A percentile compares a stretch with the other conserved stretches of the same genome.
These are phyloP conservation scores for Colletotrichum tabaci DNA, from an alignment of 2,329 filamentous ascomycete species.

Conservation along the genomic window DNA sequence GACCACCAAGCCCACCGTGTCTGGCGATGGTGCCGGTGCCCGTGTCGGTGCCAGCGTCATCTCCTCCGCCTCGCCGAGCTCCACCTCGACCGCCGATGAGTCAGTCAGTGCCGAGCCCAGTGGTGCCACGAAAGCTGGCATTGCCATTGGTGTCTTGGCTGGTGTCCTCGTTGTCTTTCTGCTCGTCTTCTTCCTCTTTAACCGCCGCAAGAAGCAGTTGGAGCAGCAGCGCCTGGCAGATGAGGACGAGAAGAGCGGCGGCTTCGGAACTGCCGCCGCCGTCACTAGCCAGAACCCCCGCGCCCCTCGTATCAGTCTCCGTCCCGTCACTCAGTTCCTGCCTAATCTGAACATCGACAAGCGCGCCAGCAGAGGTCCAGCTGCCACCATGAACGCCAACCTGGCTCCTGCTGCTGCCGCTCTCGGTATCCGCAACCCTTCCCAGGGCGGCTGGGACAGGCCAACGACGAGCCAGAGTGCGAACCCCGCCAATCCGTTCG, in stretches of 20 bases:
- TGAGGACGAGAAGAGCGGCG: slow-evolving; percentile 76
- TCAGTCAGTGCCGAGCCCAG: slow-evolving; percentile 45
- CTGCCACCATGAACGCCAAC: slow-evolving; percentile 54
- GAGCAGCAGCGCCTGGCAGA: slow-evolving; percentile 60
- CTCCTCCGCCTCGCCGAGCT: slow-evolving; percentile 44
- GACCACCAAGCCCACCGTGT: slow-evolving; percentile 51
- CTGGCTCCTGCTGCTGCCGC: slow-evolving; percentile 51
- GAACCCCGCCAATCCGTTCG: slow-evolving; percentile 80
- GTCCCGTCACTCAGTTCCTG: slow-evolving; percentile 87
- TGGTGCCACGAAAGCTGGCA: slow-evolving; percentile 76
- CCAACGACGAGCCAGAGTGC: slow-evolving; percentile 61
- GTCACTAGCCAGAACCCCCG: slow-evolving; percentile 58
- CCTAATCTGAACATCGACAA: slow-evolving; percentile 73
- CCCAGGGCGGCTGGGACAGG: slow-evolving; percentile 63
- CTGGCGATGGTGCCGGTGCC: slow-evolving; percentile 17
- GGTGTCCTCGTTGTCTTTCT: slow-evolving; percentile 76
- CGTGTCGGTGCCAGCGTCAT: slow-evolving; percentile 37
- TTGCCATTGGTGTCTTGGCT: slow-evolving; percentile 85
- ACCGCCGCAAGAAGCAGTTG: slow-evolving; percentile 77
- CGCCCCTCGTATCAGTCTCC: slow-evolving; percentile 87
- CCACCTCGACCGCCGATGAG: slow-evolving; percentile 33
- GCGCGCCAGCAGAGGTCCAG: slow-evolving; percentile 64
- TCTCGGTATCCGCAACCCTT: slow-evolving; percentile 47
- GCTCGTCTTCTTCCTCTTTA: slow-evolving; percentile 81
- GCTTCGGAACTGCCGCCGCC: slow-evolving; percentile 52